Evolutionary conservation across 2,329 filamentous ascomycete species (phyloP), one percentile per base, ranked within the genome.

Genomic region (Clarireedia hainanense): DNA sequence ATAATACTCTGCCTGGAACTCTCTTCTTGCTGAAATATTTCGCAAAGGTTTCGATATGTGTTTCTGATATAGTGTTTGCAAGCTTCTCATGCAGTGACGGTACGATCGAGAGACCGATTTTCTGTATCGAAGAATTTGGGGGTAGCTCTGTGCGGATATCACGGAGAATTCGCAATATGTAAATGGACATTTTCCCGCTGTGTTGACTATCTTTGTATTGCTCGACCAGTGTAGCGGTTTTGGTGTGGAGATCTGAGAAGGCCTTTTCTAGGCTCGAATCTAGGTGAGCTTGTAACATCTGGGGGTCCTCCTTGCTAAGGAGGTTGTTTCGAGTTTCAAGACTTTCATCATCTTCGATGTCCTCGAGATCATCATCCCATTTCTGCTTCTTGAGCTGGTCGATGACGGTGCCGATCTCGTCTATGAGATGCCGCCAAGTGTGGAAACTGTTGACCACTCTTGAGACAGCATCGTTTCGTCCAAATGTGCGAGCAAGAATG

Each of bases 361-460:
- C 83, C 50, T 75, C 73, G 27, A 84, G 77, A 58, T 89, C 86
- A 55, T 89, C 85, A 60, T 91, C 86, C 87, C 88, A 91, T 55
- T 83, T 80, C 61, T 85, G 82, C 47, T 80, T 79, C 58, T 76
- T 80, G 63, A 94, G 78, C 57, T 81, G 76, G 42, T 83, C 81
- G 6, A 91, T 79, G 3, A 85, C 76, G 17, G 75, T 74, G 45
- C 78, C 78, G 14, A 88, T 80, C 52, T 84, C 81, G 58, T 85
- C 80, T n/a, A 95, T 80, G 5, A 85, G 80, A n/a, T 76, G 75
- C 47, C 83, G 80, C 91, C 91, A 96, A 1, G 78, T 77, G 57
- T 83, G 77, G 66, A 94, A 94, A 47, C 78, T 75, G 12, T 78
- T 74, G 1, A 85, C 75, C 0, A 85, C 80, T 52, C 74, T 75